Base-by-base conservation (phyloP, 805 yeast species). In the Starmerella tilneyi region DNA sequence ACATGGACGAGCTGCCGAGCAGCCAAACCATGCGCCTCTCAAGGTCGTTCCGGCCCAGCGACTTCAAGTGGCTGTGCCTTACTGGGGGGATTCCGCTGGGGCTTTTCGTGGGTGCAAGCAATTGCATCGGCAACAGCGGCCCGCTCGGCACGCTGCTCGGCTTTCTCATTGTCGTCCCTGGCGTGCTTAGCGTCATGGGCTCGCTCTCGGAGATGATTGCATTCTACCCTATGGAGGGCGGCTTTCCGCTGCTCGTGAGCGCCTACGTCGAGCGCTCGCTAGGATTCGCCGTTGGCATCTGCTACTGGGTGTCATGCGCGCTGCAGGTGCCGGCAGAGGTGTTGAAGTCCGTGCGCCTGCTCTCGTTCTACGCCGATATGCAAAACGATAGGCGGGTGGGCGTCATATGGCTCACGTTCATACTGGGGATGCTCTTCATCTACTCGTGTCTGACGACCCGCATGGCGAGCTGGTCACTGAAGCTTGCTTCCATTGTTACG, bases 331-430 rank as follows among this genome's bases (percentile, higher is more conserved):
- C 94, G 0, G 75, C 85, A 0, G 94, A 84, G 56, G 71, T 84
- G 3, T 78, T 83, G 16, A 86, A 88, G 1, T 76, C 83, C 15
- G 75, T 83, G 1, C 76, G 82, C 20, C 74, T 83, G 77, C 62
- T 83, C 29, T 71, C 80, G 40, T 81, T 77, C 55, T 84, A 75
- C 57, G 69, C 75, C 0, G 58, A 67, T 26, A 62, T 81, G 29
- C 57, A 73, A 17, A 37, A 34, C 5, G n/a, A 43, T 69, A 11
- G 66, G 78, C 61, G 31, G 22, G 28, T 26, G 17, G 27, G 32
- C 21, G 21, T 46, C 2, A 51, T 54, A 7, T 54, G 51, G 46
- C 40, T 52, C 24, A 48, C 52, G 5, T 52, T 50, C 26, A 30
- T 51, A 23, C 11, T 48, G 27, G 44, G 37, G 16, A 12, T 48